A percentile compares a stretch with the other conserved stretches of the same genome.
phyloP scores from a whole-genome alignment of 306 rosid genomes.

The Heteromeles arbutifolia region DNA sequence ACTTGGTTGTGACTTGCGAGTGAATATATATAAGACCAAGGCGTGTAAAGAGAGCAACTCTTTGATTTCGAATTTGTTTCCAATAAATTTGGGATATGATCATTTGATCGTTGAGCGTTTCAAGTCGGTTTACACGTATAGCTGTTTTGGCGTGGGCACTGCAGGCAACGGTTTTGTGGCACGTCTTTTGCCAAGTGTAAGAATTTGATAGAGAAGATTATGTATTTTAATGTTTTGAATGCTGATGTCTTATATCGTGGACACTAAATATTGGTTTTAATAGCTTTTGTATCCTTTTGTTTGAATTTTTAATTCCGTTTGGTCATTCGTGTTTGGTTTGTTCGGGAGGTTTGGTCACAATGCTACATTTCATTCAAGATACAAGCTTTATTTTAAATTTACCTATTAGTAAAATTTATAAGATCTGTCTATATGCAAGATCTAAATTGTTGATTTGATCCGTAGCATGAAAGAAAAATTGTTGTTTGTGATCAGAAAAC shows the following conservation, averaged over 20 bases:
- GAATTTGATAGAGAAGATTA: neutral
- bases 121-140: conserved; percentile 19
- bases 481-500: neutral
- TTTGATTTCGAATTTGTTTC: conserved; percentile 1
- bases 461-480: no score
- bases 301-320: neutral
- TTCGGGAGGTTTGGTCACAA: neutral
- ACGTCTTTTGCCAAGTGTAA: conserved; percentile 28
- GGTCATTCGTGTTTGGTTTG: neutral
- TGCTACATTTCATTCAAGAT: neutral
- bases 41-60: neutral
- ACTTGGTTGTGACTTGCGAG: neutral
- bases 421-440: no score
- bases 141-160: neutral
- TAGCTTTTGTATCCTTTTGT: neutral
- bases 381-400: no score
- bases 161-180: neutral
- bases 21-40: neutral
- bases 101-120: conserved; percentile 13
- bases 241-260: neutral
- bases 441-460: no score
- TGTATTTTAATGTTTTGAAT: neutral
- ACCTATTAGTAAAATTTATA: no score
- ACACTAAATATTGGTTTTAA: neutral
- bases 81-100: conserved; percentile 25